Base-by-base conservation (phyloP, 345 rosid genomes). In the Microcos paniculata region DNA sequence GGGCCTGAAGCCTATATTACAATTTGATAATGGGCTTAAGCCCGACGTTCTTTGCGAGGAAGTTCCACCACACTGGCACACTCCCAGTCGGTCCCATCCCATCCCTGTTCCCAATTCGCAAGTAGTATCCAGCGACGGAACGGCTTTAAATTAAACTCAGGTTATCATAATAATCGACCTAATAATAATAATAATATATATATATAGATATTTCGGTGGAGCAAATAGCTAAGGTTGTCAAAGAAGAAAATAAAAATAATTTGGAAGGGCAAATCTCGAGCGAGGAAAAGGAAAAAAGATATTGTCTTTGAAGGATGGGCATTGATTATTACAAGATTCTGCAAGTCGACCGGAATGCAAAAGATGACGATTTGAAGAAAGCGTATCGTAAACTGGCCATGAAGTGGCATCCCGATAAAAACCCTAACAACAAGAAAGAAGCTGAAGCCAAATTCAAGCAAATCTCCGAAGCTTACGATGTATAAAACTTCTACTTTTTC, bases 331-430 rank as follows among this genome's bases (percentile, higher is more conserved):
- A 90, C 88, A 87, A 85, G 78, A 59, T 87, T 35, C 83, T 90
- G 15, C 92, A 87, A 81, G 90, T 90, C 21, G 90, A 90, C 76
- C 85, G 92, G 3, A 82, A 56, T 65, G 88, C 92, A 35, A 88
- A 79, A 16, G 94, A 90, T 13, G 94, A 90, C 10, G 92, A 90
- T 81, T 80, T 90, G 78, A 90, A 90, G 86, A 90, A 88, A 74
- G 90, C 91, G 0, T 88, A 88, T 71, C 85, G 92, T 23, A 90
- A 88, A 72, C 90, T 88, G 13, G 92, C 88, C 49, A 90, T 90
- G 94, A 90, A 88, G 66, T 90, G 94, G 94, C 94, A 90, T 79
- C 92, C 92, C 19, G 94, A 90, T 55, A 90, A 90, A 76, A 90
- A 90, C 81, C 94, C 94, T 80, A 87, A 72, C 73, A 82, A 74